Base-by-base conservation (phyloP, 257 asterid species). In the Primulina eburnea region DNA sequence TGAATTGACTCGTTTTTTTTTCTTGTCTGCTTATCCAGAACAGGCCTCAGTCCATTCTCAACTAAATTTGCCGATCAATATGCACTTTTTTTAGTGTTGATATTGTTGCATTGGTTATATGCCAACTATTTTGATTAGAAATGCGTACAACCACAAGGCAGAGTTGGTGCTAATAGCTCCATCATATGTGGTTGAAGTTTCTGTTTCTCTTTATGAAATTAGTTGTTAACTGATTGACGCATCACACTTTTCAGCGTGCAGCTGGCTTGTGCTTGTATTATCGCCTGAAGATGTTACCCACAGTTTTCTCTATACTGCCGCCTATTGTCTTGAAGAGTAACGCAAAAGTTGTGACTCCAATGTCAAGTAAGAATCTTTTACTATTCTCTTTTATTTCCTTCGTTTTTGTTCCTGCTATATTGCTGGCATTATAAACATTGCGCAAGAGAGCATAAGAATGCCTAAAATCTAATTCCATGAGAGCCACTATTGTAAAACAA, bases 221-320 rank as follows among this genome's bases (percentile, higher is more conserved):
- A 64, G 62, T 62, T 35, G 62, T 76, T n/a, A 20, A 61, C 78
- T 78, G 65, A 83, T 24, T 24, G 33, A 57, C 64, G 59, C 69
- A 37, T 20, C 75, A 47, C 64, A 75, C 56, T 73, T 78, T 58
- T 55, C 72, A 94, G 97, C 86, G 96, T 55, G 95, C 99, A 75
- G 95, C 89, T 74, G 99, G 99, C 47, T 76, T 86, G 81, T 86
- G 92, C 87, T 32, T 91, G 70, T 84, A 88, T 57, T 90, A 84
- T 70, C 87, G 84, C 68, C 75, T 94, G 80, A 94, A 89, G 89
- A 65, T 64, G 86, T 87, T 89, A 64, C 95, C 87, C 38, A 79
- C 92, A 67, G 69, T 86, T 68, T 81, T 82, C 64, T 76, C 82
- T 73, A 84, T 89, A 38, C 82, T 89, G 2, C 70, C 87, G 58